Evolutionary conservation across 257 asterid species (phyloP).

Genomic region (Cinchona pubescens): DNA sequence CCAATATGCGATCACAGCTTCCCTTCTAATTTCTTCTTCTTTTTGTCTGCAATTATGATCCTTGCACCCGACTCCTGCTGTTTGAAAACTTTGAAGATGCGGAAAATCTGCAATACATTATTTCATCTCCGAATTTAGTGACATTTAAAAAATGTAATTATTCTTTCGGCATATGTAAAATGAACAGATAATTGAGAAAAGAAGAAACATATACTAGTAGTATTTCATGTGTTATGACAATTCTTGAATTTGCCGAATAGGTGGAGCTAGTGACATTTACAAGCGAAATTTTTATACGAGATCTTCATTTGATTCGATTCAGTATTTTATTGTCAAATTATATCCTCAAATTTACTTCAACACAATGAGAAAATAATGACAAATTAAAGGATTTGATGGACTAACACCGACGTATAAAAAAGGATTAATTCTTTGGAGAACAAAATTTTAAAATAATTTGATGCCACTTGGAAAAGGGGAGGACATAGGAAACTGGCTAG

Average conservation of each 20-base stretch:
- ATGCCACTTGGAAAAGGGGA: not conserved
- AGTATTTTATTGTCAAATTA: not conserved
- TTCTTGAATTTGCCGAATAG: not conserved
- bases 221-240: not conserved
- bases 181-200: too few species aligned
- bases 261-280: not conserved
- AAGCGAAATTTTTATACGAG: not conserved
- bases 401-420: not conserved
- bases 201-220: too few species aligned
- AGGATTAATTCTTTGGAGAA: too few species aligned
- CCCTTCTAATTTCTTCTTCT: not conserved
- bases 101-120: not conserved
- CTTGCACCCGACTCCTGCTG: not conserved
- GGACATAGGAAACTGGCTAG: not conserved
- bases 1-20: too few species aligned
- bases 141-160: too few species aligned
- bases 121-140: too few species aligned
- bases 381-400: not conserved
- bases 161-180: too few species aligned
- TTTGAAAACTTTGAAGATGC: not conserved
- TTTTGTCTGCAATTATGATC: not conserved
- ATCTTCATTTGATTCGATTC: not conserved
- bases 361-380: too few species aligned
- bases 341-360: not conserved
- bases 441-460: not conserved